Base-by-base conservation (phyloP, 306 rosid species). In the Citrullus colocynthis region DNA sequence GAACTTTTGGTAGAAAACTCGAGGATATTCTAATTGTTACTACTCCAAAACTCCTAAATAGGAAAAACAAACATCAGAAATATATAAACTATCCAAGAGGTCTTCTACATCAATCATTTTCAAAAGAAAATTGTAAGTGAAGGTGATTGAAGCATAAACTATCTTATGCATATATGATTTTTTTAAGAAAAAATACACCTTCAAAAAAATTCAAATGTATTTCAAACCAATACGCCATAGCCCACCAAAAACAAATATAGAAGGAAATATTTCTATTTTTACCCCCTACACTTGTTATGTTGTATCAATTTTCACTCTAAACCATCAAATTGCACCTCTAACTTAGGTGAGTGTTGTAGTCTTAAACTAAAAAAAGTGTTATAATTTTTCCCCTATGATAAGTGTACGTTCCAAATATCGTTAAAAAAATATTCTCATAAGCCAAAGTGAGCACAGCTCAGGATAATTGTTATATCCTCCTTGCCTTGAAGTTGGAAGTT, bases 31-130 rank as follows among this genome's bases (percentile, higher is more conserved):
- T 60, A 17, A 34, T 77, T n/a, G 65, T 52, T 21, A 61, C 32
- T 9, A 16, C 80, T 63, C 85, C 84, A 78, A 81, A 82, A 48
- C 72, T 82, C 84, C 84, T 84, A 62, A 48, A 72, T 65, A 79
- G 60, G 48, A 75, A 78, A 65, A 28, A 75, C 4, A 4, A 61
- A 13, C 14, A 67, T 57, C 49, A 48, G 5, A 48, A 0, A 24
- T 24, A 24, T 24, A 24, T 24, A 24, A 24, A 24, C 28, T 24
- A 24, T 24, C 1, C 28, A 24, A 24, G 54, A 48, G 54, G 54
- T 48, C 54, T 13, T 13, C 54, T 48, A 12, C 13, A 48, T 48
- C 54, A 12, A 48, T 48, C 4, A 48, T 48, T 48, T 48, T 48
- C 54, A 48, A 48, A 48, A 48, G 54, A 48, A 48, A 48, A 12